Evolutionary conservation across 208 protist species (phyloP).

Genomic region (Borovskyia barvae): DNA sequence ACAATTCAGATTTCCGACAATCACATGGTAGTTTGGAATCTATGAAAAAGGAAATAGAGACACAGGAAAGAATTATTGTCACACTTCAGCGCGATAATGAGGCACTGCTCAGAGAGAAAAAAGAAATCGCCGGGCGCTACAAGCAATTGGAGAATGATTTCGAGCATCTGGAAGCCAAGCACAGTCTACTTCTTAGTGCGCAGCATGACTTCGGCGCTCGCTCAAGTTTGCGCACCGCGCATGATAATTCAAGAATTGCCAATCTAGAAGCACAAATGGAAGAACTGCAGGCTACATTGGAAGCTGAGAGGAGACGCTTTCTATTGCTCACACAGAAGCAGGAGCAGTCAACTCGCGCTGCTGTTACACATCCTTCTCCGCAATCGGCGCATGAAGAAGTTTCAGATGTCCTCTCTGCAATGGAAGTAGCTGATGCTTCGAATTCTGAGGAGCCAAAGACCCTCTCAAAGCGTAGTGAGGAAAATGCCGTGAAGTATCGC

Average conservation of each 20-base stretch:
- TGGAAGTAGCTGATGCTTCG: no score
- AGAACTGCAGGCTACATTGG: slow-evolving; percentile 20
- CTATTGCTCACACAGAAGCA: neutral
- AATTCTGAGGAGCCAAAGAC: no score
- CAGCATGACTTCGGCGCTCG: slow-evolving; percentile 23
- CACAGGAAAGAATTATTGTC: slow-evolving; percentile 69
- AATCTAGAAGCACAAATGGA: slow-evolving; percentile 44
- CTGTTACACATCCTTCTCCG: no score
- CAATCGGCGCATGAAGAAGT: no score
- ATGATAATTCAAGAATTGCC: slow-evolving; percentile 36
- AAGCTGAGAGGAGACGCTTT: slow-evolving; percentile 14
- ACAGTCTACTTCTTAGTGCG: slow-evolving; percentile 55
- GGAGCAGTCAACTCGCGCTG: no score
- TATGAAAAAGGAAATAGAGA: slow-evolving; percentile 49
- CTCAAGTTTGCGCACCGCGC: slow-evolving; percentile 27
- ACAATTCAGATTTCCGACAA: no score
- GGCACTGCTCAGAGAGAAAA: slow-evolving; percentile 45
- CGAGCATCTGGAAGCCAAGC: slow-evolving; percentile 67
- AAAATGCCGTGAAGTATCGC: neutral
- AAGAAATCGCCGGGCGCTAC: slow-evolving; percentile 26
- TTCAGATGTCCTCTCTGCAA: no score
- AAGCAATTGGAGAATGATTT: slow-evolving; percentile 47
- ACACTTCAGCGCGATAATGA: slow-evolving; percentile 74
- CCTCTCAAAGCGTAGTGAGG: neutral
- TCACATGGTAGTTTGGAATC: slow-evolving; percentile 19